Percentiles rank a stretch among this genome's conserved stretches.
Evolutionary conservation across 805 yeast species (phyloP).

Genomic region (Teunomyces atbi): DNA sequence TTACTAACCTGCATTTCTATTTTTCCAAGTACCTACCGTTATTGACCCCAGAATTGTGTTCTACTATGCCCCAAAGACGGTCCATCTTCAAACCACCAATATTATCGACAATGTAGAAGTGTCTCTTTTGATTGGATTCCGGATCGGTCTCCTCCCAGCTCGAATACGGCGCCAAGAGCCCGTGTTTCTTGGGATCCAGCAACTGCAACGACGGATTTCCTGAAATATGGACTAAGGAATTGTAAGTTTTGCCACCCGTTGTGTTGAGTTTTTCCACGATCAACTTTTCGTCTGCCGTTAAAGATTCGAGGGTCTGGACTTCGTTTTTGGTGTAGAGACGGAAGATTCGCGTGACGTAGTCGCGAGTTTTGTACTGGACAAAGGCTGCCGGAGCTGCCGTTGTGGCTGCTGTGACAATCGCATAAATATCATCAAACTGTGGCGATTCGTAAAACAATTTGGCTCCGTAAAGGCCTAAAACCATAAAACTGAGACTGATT

Average conservation of each 20-base stretch:
- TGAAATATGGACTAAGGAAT: conserved; percentile 54
- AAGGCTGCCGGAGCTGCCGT: conserved; percentile 56
- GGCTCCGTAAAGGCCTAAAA: conserved; percentile 61
- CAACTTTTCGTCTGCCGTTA: conserved; percentile 60
- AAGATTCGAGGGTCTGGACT: conserved; percentile 61
- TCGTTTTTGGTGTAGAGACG: conserved; percentile 59
- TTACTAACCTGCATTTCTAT: background rate
- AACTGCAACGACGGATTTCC: conserved; percentile 27
- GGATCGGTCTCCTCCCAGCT: conserved; percentile 41
- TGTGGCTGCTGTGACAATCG: conserved; percentile 42
- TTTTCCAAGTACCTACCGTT: conserved; percentile 52
- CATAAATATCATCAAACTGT: conserved; percentile 50
- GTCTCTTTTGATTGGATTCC: conserved; percentile 32
- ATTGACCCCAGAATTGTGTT: conserved; percentile 60
- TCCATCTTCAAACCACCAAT: conserved; percentile 84
- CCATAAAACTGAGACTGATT: conserved; percentile 58
- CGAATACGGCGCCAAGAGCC: conserved; percentile 21
- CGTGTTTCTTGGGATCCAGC: conserved; percentile 12
- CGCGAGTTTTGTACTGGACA: conserved; percentile 51
- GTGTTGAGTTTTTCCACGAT: conserved; percentile 65
- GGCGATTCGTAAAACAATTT: conserved; percentile 55
- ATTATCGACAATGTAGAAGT: conserved; percentile 65
- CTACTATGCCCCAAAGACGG: conserved; percentile 80
- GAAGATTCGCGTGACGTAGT: conserved; percentile 71
- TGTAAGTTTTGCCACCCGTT: conserved; percentile 65